phyloP scores from a whole-genome alignment of 306 rosid genomes.

The Cucurbita pepo region DNA sequence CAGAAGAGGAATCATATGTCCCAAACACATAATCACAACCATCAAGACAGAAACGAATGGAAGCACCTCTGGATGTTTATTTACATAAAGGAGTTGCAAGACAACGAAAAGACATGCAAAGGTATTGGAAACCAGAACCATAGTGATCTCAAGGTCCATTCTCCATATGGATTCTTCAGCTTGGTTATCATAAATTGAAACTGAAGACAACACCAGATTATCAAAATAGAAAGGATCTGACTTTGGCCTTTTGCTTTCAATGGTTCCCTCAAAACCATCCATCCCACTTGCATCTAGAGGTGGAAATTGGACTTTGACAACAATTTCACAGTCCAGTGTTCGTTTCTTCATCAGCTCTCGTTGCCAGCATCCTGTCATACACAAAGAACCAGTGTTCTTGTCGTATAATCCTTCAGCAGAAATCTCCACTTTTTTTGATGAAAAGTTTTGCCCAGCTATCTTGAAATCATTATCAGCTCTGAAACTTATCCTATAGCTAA shows the following conservation, averaged over 20 bases:
- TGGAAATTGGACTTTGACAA: slow-evolving; percentile 47
- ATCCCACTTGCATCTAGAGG: slow-evolving; percentile 30
- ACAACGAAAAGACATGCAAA: slow-evolving; percentile 65
- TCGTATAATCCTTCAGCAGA: slow-evolving; percentile 71
- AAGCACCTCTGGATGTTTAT: slow-evolving; percentile 40
- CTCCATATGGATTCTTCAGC: slow-evolving; percentile 64
- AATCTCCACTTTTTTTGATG: slow-evolving; percentile 26
- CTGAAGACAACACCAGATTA: slow-evolving; percentile 35
- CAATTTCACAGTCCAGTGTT: slow-evolving; percentile 55
- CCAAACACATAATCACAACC: slow-evolving; percentile 55
- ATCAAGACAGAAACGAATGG: slow-evolving; percentile 53
- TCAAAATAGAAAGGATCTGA: slow-evolving; percentile 54
- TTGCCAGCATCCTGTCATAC: slow-evolving; percentile 68
- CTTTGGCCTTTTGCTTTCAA: slow-evolving; percentile 49
- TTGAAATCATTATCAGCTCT: slow-evolving; percentile 21
- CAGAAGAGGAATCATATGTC: slow-evolving; percentile 70
- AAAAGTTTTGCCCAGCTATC: slow-evolving; percentile 14
- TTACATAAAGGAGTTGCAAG: slow-evolving; percentile 65
- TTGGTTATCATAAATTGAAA: slow-evolving; percentile 35
- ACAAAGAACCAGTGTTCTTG: slow-evolving; percentile 38
- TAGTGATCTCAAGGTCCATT: slow-evolving; percentile 60
- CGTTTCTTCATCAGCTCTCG: slow-evolving; percentile 24
- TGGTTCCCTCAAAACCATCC: slow-evolving; percentile 40
- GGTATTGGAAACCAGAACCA: slow-evolving; percentile 69
- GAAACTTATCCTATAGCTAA: slow-evolving; percentile 52